Conservation (phyloP, 257 asterid genomes). For the Plantago elongata region DNA sequence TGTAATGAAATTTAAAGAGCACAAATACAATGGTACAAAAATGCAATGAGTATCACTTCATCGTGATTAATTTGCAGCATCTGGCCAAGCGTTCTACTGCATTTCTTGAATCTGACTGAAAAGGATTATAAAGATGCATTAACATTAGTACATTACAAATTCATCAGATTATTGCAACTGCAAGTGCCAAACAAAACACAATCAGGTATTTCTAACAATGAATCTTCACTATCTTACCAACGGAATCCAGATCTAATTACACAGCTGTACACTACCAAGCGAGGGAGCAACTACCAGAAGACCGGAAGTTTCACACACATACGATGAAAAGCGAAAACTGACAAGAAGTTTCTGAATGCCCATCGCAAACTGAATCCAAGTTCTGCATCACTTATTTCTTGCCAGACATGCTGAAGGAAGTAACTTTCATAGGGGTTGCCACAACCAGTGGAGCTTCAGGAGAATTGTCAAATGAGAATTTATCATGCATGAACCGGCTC, state of each 20-base stretch:
- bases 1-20: too few species aligned
- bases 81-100: too few species aligned
- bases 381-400: constrained; percentile 26
- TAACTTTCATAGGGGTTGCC: constrained; percentile 89
- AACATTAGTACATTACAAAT: too few species aligned
- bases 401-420: constrained; percentile 89
- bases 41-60: too few species aligned
- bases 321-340: neutral
- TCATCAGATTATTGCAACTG: too few species aligned
- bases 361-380: neutral
- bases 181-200: neutral
- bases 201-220: neutral
- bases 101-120: too few species aligned
- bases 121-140: too few species aligned
- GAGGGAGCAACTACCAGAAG: neutral
- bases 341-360: neutral
- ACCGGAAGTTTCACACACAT: neutral
- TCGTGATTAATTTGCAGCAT: too few species aligned
- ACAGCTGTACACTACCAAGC: neutral
- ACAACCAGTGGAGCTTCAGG: constrained; percentile 97
- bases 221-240: neutral
- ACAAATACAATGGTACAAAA: too few species aligned
- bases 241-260: neutral
- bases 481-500: constrained; percentile 95
- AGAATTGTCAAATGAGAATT: constrained; percentile 55